Conservation (phyloP, 2,329 filamentous ascomycete genomes). For the Lachnellula suecica region DNA sequence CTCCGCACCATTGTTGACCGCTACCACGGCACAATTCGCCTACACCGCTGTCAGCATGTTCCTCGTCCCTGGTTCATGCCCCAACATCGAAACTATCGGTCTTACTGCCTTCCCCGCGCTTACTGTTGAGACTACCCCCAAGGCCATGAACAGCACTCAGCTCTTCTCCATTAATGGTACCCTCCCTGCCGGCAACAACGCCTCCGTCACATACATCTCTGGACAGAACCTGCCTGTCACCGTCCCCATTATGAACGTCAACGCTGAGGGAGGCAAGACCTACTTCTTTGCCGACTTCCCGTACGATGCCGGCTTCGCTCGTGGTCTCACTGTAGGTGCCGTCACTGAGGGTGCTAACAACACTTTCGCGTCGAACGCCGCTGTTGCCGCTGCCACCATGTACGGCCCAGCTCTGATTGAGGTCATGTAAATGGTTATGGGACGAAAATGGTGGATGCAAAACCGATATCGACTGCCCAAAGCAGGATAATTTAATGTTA, state of each 20-base stretch:
- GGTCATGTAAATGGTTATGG: no score
- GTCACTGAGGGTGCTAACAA: conserved; percentile 1
- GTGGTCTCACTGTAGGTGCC: conserved; percentile 13
- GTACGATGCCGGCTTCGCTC: conserved; percentile 8
- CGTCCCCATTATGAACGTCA: conserved; percentile 7
- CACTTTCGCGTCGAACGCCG: conserved; percentile 6
- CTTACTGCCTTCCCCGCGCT: conserved; percentile 10
- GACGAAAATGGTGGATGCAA: no score
- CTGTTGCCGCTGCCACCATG: conserved; percentile 13
- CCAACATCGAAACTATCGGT: conserved; percentile 24
- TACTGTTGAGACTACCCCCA: conserved; percentile 7
- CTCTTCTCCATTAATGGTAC: conserved; percentile 3
- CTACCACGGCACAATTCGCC: conserved; percentile 59
- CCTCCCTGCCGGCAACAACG: not conserved
- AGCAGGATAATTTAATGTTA: no score
- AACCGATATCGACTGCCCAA: no score
- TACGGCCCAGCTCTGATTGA: conserved; percentile 14
- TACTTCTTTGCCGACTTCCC: conserved; percentile 11
- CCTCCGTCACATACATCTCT: conserved; percentile 10
- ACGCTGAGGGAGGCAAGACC: not conserved
- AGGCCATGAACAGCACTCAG: conserved; percentile 6
- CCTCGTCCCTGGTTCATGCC: conserved; percentile 57
- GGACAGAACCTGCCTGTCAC: conserved; percentile 12
- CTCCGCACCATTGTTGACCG: conserved; percentile 64
- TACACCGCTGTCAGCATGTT: conserved; percentile 61